These are phyloP conservation scores for Metschnikowia bowlesiae DNA, from an alignment of 805 yeast species.

Conservation along the genomic window DNA sequence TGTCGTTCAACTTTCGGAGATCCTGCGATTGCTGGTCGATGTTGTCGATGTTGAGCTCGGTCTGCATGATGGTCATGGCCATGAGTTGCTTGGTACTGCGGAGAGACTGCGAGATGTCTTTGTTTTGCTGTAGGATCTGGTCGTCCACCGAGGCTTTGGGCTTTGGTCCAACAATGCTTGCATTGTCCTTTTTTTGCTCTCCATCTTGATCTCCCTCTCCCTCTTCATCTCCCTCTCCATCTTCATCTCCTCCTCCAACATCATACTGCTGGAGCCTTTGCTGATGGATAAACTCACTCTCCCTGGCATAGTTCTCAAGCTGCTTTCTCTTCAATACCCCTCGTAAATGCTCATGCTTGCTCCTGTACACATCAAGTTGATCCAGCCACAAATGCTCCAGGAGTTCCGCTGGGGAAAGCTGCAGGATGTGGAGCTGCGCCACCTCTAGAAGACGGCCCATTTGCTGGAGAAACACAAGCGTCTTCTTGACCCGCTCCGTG, in stretches of 20 bases:
- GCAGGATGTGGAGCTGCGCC: slow-evolving; percentile 9
- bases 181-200: neutral
- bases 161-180: neutral
- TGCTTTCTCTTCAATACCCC: slow-evolving; percentile 27
- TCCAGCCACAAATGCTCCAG: slow-evolving; percentile 4
- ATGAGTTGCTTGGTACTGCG: slow-evolving; percentile 46
- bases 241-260: neutral
- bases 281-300: slow-evolving; percentile 27
- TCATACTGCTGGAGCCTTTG: slow-evolving; percentile 28
- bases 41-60: slow-evolving; percentile 47
- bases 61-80: slow-evolving; percentile 47
- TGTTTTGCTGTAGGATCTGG: slow-evolving; percentile 43
- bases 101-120: slow-evolving; percentile 42
- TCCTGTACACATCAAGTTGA: slow-evolving; percentile 17
- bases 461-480: slow-evolving; percentile 16
- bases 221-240: neutral
- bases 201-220: neutral
- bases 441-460: slow-evolving; percentile 19
- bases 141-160: slow-evolving; percentile 30
- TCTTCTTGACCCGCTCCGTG: slow-evolving; percentile 15
- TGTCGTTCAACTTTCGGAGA: slow-evolving; percentile 36
- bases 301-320: slow-evolving; percentile 22
- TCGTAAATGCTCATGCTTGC: slow-evolving; percentile 21
- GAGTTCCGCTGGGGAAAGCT: slow-evolving; percentile 1
- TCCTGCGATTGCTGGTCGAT: slow-evolving; percentile 45